phyloP scores from a whole-genome alignment of 768 basidiomycete genomes.

The Rubroboletus satanas region DNA sequence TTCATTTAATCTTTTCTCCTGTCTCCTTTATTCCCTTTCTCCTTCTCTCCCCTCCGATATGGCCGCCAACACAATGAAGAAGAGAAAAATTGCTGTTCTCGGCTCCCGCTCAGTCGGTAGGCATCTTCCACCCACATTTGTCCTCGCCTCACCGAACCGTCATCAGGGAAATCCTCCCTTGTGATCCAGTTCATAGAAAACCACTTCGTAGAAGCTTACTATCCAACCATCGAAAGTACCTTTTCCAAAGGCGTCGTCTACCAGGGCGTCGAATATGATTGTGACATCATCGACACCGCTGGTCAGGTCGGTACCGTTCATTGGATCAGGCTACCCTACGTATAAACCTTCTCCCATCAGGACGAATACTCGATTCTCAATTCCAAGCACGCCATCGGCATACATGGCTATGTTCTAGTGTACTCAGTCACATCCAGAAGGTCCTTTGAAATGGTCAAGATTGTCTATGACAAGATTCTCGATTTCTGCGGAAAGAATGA shows the following conservation, averaged over 20 bases:
- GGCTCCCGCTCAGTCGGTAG: constrained; percentile 86
- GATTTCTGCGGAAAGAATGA: constrained; percentile 79
- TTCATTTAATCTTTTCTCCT: constrained; percentile 1
- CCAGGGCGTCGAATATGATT: constrained; percentile 89
- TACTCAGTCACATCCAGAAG: constrained; percentile 88
- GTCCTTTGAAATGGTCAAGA: constrained; percentile 93
- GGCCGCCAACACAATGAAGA: constrained; percentile 50
- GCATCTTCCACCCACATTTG: constrained; percentile 21
- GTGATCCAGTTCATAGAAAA: constrained; percentile 92
- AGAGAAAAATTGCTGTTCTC: constrained; percentile 85
- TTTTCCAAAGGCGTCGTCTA: constrained; percentile 81
- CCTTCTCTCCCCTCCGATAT: constrained; percentile 17
- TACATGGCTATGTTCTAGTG: constrained; percentile 95
- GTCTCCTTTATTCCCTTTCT: neutral
- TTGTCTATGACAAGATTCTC: constrained; percentile 90
- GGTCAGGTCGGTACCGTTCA: constrained; percentile 67
- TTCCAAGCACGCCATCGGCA: constrained; percentile 91
- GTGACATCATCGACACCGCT: constrained; percentile 97
- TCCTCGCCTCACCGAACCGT: constrained; percentile 17
- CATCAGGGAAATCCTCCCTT: constrained; percentile 90
- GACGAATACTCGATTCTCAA: constrained; percentile 96
- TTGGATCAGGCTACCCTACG: neutral
- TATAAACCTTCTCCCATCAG: constrained; percentile 28
- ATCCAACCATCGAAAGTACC: constrained; percentile 91
- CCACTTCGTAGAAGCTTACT: constrained; percentile 88